Conservation (phyloP, 2,329 filamentous ascomycete genomes). For the Pseudocercospora fuligena region DNA sequence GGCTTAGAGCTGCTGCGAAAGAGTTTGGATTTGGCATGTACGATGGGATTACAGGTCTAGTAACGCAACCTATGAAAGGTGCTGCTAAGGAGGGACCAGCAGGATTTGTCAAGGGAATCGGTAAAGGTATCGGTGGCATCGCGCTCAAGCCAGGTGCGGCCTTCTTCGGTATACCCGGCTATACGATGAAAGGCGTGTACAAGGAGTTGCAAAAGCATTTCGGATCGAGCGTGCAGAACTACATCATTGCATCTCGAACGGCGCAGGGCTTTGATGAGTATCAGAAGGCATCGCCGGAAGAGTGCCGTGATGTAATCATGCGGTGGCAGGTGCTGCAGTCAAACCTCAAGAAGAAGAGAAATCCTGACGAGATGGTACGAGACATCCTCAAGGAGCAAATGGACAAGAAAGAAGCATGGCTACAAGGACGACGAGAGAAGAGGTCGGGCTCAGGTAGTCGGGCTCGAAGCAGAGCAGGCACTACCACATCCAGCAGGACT, state of each 20-base stretch:
- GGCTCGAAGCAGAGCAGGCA: slow-evolving; percentile 12
- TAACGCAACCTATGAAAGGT: slow-evolving; percentile 74
- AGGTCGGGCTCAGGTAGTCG: slow-evolving; percentile 20
- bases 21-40: slow-evolving; percentile 76
- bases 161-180: slow-evolving; percentile 63
- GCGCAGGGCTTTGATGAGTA: slow-evolving; percentile 75
- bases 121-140: slow-evolving; percentile 76
- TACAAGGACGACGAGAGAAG: slow-evolving; percentile 19
- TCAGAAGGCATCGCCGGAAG: slow-evolving; percentile 57
- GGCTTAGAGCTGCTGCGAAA: slow-evolving; percentile 70
- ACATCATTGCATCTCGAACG: slow-evolving; percentile 77
- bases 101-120: slow-evolving; percentile 76
- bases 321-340: slow-evolving; percentile 67
- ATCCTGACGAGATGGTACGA: slow-evolving; percentile 60
- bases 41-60: slow-evolving; percentile 75
- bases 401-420: slow-evolving; percentile 35
- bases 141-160: slow-evolving; percentile 75
- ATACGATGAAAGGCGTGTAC: slow-evolving; percentile 77
- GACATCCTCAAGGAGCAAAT: slow-evolving; percentile 47
- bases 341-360: slow-evolving; percentile 63
- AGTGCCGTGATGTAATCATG: slow-evolving; percentile 67
- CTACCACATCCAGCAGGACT: slow-evolving; percentile 12
- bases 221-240: slow-evolving; percentile 73
- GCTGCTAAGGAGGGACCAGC: slow-evolving; percentile 64
- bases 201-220: slow-evolving; percentile 72